Evolutionary conservation across 2,329 filamentous ascomycete species (phyloP).

Genomic region (Neofusicoccum parvum): DNA sequence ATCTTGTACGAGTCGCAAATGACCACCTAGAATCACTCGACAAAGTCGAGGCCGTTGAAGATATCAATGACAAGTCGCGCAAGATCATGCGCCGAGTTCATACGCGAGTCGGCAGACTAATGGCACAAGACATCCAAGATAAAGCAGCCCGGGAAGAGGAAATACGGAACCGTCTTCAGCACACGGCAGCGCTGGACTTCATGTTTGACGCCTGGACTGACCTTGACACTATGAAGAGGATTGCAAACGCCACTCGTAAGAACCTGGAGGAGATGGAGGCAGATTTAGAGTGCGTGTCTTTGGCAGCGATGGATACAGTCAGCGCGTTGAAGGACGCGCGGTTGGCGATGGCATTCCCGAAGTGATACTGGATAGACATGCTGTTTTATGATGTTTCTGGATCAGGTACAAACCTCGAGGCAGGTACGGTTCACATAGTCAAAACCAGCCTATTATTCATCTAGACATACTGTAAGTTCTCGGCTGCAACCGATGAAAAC

Average conservation of each 20-base stretch:
- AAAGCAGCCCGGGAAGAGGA: neutral
- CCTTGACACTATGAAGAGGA: constrained; percentile 58
- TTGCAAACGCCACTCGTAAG: constrained; percentile 6
- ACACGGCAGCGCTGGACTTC: neutral
- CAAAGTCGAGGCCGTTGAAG: neutral
- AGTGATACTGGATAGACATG: no score
- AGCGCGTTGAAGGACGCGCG: constrained; percentile 1
- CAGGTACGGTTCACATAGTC: no score
- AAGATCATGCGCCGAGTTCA: neutral
- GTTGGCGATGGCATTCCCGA: neutral
- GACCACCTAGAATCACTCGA: neutral
- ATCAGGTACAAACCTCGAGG: no score
- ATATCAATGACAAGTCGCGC: neutral
- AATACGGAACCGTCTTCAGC: neutral
- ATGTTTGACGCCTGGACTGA: constrained; percentile 71
- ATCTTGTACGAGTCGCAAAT: neutral
- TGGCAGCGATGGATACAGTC: constrained; percentile 1
- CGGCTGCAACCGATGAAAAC: no score
- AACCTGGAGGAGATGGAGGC: neutral
- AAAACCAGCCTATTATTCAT: no score
- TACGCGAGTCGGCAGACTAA: neutral
- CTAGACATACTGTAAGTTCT: no score
- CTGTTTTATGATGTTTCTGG: neutral
- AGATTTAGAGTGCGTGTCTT: neutral
- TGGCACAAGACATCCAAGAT: constrained; percentile 1